Conservation (phyloP, 192 early-diverging fungal genomes). For the Kickxella alabastrina region DNA sequence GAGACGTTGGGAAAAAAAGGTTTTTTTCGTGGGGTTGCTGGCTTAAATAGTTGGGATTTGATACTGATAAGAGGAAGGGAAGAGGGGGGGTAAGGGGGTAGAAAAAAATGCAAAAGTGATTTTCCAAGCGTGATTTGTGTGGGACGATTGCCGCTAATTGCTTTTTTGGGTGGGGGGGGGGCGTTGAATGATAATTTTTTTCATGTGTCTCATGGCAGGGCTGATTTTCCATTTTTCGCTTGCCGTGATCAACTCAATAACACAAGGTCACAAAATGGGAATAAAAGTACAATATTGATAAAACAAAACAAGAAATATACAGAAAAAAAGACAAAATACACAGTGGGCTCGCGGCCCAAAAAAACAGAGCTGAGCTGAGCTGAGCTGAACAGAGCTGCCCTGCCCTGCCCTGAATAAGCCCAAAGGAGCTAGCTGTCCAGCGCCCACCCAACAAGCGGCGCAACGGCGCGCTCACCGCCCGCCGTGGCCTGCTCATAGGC, state of each 20-base stretch:
- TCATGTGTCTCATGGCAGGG: neutral
- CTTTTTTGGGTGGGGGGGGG: too few species aligned
- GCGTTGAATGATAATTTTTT: too few species aligned
- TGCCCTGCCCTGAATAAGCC: too few species aligned
- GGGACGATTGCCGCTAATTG: neutral
- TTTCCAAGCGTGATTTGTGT: neutral
- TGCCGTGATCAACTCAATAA: neutral
- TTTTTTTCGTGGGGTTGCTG: too few species aligned
- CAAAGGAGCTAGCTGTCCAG: conserved; percentile 22
- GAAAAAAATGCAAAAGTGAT: neutral
- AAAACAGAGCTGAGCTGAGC: too few species aligned
- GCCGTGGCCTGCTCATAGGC: conserved; percentile 2
- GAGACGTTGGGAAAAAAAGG: too few species aligned
- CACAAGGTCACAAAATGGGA: neutral
- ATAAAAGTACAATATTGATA: neutral
- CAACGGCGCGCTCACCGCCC: conserved; percentile 13
- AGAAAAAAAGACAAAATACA: neutral
- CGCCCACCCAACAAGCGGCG: conserved; percentile 46
- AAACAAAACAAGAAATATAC: neutral
- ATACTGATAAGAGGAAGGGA: neutral
- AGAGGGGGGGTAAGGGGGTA: neutral
- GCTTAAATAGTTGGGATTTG: too few species aligned
- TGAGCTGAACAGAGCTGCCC: neutral
- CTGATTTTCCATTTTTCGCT: neutral
- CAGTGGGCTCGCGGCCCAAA: neutral